Conservation (phyloP, 2,329 filamentous ascomycete species). For the Pseudogymnoascus sp. region DNA sequence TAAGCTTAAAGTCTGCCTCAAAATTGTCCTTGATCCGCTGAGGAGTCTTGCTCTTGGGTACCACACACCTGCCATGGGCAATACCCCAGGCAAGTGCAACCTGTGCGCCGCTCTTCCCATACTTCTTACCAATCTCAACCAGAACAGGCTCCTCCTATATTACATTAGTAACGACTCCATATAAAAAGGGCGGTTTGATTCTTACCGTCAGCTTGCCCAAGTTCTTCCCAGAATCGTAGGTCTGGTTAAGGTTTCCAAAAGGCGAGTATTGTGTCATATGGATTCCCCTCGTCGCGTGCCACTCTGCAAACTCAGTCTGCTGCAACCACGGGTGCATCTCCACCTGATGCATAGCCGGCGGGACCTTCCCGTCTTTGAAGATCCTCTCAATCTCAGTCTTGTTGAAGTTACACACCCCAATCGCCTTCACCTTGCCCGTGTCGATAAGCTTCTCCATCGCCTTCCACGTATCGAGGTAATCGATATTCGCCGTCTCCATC, state of each 20-base stretch:
- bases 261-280: slow-evolving; percentile 41
- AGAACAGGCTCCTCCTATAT: slow-evolving; percentile 44
- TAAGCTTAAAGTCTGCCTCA: slow-evolving; percentile 54
- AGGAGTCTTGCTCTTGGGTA: slow-evolving; percentile 57
- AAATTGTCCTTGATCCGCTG: slow-evolving; percentile 56
- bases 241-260: slow-evolving; percentile 55
- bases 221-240: slow-evolving; percentile 51
- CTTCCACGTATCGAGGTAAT: slow-evolving; percentile 47
- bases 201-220: slow-evolving; percentile 33
- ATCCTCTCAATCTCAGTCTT: slow-evolving; percentile 33
- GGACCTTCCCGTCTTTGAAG: slow-evolving; percentile 37
- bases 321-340: slow-evolving; percentile 46
- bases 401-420: slow-evolving; percentile 57
- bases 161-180: not conserved
- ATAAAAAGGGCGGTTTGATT: not conserved
- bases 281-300: slow-evolving; percentile 37
- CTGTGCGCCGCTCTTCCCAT: slow-evolving; percentile 49
- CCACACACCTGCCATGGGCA: slow-evolving; percentile 49
- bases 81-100: slow-evolving; percentile 53
- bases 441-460: slow-evolving; percentile 49
- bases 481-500: slow-evolving; percentile 19
- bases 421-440: slow-evolving; percentile 45
- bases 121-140: slow-evolving; percentile 46
- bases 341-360: slow-evolving; percentile 52
- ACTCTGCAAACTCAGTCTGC: slow-evolving; percentile 41